Evolutionary conservation across 495 filamentous ascomycete genomes (phyloP).

Genomic region (Xylaria intraflava): DNA sequence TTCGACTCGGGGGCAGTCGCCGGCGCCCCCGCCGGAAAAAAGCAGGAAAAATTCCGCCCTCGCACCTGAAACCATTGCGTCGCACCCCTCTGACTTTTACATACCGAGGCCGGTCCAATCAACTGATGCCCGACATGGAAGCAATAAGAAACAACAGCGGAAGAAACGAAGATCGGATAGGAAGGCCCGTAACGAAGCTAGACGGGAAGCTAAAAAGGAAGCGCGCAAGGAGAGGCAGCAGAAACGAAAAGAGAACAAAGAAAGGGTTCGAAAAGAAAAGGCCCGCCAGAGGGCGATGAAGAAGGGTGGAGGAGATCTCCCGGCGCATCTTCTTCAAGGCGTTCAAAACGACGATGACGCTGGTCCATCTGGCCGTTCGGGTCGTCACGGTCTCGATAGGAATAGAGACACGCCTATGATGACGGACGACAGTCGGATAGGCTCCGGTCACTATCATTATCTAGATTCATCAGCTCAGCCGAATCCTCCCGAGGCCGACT

Average conservation of each 20-base stretch:
- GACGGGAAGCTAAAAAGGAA: conserved; percentile 18
- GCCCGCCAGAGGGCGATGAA: conserved; percentile 14
- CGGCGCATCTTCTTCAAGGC: conserved; percentile 6
- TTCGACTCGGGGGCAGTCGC: neutral
- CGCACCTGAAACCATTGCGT: neutral
- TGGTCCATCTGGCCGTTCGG: neutral
- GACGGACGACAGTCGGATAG: conserved; percentile 3
- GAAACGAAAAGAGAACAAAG: conserved; percentile 7
- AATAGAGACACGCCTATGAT: conserved; percentile 23
- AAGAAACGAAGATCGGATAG: conserved; percentile 16
- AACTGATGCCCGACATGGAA: conserved; percentile 1
- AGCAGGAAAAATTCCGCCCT: neutral
- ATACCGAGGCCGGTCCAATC: conserved; percentile 1
- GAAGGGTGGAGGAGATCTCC: conserved; percentile 12
- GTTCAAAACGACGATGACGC: neutral
- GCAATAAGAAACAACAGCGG: conserved; percentile 9
- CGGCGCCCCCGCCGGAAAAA: neutral
- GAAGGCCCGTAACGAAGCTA: conserved; percentile 13
- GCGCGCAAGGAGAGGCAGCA: conserved; percentile 15
- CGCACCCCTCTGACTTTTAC: neutral
- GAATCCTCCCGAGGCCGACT: conserved; percentile 9
- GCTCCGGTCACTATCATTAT: conserved; percentile 2
- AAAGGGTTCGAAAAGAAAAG: conserved; percentile 16
- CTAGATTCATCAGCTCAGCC: conserved; percentile 1
- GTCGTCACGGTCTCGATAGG: conserved; percentile 22